Conservation (phyloP, 331 rosid genomes). For the Quercus phellos region DNA sequence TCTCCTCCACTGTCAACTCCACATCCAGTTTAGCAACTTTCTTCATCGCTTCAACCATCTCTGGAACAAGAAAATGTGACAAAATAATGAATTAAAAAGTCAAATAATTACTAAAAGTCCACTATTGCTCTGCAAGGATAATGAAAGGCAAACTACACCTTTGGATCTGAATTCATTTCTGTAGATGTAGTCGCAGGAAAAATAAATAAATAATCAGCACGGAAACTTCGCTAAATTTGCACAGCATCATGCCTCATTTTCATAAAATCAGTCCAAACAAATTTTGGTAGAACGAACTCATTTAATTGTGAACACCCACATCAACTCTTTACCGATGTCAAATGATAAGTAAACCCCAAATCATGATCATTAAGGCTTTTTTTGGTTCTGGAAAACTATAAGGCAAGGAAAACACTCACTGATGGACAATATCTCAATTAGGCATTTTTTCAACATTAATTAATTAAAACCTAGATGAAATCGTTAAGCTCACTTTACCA, state of each 20-base stretch:
- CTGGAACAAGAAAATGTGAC: slow-evolving; percentile 12
- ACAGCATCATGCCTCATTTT: background rate
- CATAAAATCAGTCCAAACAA: background rate
- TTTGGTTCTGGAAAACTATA: background rate
- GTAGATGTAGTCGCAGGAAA: background rate
- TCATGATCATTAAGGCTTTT: background rate
- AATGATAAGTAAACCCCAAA: background rate
- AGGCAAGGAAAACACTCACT: background rate
- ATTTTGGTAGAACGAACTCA: background rate
- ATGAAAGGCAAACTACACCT: background rate
- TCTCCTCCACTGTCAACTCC: slow-evolving; percentile 42
- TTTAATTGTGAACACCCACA: background rate
- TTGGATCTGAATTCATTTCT: background rate
- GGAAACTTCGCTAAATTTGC: background rate
- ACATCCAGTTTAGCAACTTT: slow-evolving; percentile 38
- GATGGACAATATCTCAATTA: background rate
- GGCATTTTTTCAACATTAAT: no score
- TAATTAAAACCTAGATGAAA: background rate
- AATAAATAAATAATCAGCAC: background rate
- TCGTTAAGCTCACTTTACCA: background rate
- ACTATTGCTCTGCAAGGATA: background rate
- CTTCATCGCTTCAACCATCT: slow-evolving; percentile 45
- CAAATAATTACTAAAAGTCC: background rate
- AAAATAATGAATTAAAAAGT: background rate
- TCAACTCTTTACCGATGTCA: background rate